Evolutionary conservation across 1,139 yeast species (phyloP).

Genomic region (Geotrichum phurueaensis): DNA sequence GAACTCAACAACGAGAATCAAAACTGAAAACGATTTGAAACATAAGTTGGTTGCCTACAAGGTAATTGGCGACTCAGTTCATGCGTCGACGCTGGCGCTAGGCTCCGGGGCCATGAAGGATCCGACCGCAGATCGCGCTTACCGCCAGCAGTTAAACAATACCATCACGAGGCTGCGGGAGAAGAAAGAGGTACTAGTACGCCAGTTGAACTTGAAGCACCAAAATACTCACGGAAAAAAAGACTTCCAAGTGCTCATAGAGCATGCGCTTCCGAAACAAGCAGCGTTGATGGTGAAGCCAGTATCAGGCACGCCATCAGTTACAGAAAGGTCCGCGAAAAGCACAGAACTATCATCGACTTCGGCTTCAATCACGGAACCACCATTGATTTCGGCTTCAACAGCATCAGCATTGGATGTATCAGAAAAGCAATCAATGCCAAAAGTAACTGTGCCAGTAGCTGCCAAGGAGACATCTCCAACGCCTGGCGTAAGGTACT

Average conservation of each 20-base stretch:
- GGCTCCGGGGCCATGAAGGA: neutral
- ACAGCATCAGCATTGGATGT: neutral
- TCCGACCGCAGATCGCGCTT: neutral
- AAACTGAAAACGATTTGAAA: neutral
- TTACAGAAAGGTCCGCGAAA: no score
- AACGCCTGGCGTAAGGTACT: neutral
- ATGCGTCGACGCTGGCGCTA: neutral
- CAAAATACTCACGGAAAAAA: no score
- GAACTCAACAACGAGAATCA: neutral
- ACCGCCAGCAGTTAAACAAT: neutral
- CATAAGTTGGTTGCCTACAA: neutral
- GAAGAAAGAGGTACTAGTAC: neutral
- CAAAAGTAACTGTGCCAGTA: neutral
- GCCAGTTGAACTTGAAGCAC: neutral
- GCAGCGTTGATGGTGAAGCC: neutral
- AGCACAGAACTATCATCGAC: neutral
- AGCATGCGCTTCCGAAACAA: neutral
- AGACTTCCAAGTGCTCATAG: no score
- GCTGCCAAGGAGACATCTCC: neutral
- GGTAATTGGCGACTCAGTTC: neutral
- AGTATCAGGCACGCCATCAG: neutral
- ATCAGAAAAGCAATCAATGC: neutral
- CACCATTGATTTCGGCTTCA: neutral
- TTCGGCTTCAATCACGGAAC: neutral
- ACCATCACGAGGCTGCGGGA: neutral